Base-by-base conservation (phyloP, 495 filamentous ascomycete genomes). In the Aspergillus kassunensis region DNA sequence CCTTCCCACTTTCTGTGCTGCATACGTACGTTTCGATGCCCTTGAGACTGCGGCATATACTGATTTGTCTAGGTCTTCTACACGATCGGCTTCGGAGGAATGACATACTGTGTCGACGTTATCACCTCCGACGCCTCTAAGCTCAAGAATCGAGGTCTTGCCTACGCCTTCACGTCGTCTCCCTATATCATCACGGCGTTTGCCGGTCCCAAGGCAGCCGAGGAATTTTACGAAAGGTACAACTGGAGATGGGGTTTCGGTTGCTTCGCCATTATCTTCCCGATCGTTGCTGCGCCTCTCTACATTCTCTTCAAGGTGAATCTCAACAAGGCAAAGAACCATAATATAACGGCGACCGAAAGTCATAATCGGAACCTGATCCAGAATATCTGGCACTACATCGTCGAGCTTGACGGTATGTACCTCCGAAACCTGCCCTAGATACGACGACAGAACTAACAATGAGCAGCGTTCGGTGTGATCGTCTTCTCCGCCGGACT, bases 221-320 rank as follows among this genome's bases (percentile, higher is more conserved):
- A 66, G 11, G 53, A 55, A 76, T 77, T 39, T 79, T 75, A 55
- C 64, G 76, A 18, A 71, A 78, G 12, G 64, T 73, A 47, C 16
- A 72, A 69, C 27, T 86, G 74, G 70, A 69, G 80, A 54, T 87
- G 84, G 85, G 75, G 67, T 1, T 83, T 78, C 49, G 83, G 82
- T 27, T 65, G 67, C 16, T 83, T 81, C 54, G 64, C 73, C 44
- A 84, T 87, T 55, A 69, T 85, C 54, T 69, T 76, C 2, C 82
- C 81, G 0, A 42, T 77, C 44, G 63, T 80, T 43, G 78, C 74
- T 16, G 15, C 69, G 6, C 82, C 82, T 4, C 58, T 85, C 3
- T 61, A 65, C 25, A 10, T 60, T 0, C 58, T 81, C 8, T 78
- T 83, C 51, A 69, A 67, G 44, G 52, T 65, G 45, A 81, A 84